Conservation (phyloP, 495 filamentous ascomycete species). For the Clavariopsis aquatica region DNA sequence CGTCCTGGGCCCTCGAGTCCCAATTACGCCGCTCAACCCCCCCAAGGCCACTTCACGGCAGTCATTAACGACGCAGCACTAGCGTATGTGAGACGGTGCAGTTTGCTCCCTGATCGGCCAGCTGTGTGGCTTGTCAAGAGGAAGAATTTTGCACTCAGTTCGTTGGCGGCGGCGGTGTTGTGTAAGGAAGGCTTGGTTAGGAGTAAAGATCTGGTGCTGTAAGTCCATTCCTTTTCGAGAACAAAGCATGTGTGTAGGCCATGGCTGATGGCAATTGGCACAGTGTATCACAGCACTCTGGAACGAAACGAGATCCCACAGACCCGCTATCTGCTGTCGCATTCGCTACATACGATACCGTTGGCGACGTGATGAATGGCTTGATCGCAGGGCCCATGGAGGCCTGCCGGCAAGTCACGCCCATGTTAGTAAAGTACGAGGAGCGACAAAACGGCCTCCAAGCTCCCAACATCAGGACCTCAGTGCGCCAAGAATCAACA, state of each 20-base stretch:
- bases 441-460: not conserved
- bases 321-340: constrained; percentile 50
- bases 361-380: constrained; percentile 21
- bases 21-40: not conserved
- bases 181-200: constrained; percentile 41
- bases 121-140: constrained; percentile 45
- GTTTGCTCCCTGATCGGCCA: constrained; percentile 29
- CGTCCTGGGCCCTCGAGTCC: not conserved
- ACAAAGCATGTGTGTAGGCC: not conserved
- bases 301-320: constrained; percentile 44
- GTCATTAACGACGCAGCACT: constrained; percentile 3
- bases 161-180: constrained; percentile 43
- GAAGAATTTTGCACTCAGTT: constrained; percentile 41
- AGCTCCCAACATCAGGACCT: not conserved
- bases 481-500: not conserved
- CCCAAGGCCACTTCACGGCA: constrained; percentile 13
- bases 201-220: constrained; percentile 45
- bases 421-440: constrained; percentile 1
- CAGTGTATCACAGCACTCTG: constrained; percentile 25
- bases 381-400: constrained; percentile 23
- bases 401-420: constrained; percentile 1
- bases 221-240: constrained; percentile 33
- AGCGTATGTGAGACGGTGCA: constrained; percentile 11
- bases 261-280: not conserved
- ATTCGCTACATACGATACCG: constrained; percentile 20